Percentiles rank a stretch among this genome's conserved stretches.
Evolutionary conservation across 768 basidiomycete genomes (phyloP).

Genomic region (Mycena chlorophos): DNA sequence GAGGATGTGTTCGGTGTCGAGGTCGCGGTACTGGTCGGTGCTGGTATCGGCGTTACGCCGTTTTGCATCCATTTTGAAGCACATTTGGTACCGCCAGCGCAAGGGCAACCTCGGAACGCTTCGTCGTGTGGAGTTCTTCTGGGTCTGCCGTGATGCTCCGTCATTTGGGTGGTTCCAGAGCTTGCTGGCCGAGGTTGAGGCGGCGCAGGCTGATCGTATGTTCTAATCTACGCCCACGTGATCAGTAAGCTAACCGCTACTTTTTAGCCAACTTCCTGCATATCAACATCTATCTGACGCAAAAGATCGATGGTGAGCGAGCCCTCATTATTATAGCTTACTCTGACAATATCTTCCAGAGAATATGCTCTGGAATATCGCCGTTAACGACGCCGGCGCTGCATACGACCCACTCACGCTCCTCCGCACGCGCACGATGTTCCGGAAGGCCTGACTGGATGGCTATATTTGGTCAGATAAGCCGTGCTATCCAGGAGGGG

Average conservation of each 20-base stretch:
- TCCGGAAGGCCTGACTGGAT: constrained; percentile 91
- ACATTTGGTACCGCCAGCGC: too few relatives aligned
- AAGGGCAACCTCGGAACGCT: too few relatives aligned
- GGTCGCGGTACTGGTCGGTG: too few relatives aligned
- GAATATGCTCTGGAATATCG: constrained; percentile 90
- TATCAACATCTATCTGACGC: constrained; percentile 88
- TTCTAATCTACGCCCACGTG: neutral
- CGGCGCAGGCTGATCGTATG: constrained; percentile 80
- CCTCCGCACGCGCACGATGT: constrained; percentile 86
- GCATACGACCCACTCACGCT: constrained; percentile 88
- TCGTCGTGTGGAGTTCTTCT: too few relatives aligned
- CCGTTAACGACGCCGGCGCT: constrained; percentile 81
- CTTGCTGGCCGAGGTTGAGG: constrained; percentile 83
- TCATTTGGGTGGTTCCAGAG: too few relatives aligned
- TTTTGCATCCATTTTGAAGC: too few relatives aligned
- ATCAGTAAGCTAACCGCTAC: constrained; percentile 18
- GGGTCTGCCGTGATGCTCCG: too few relatives aligned
- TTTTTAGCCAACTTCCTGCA: constrained; percentile 83
- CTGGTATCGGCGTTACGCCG: too few relatives aligned
- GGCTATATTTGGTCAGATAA: constrained; percentile 72
- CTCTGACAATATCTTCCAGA: constrained; percentile 27
- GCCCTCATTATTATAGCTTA: neutral
- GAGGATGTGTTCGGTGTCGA: constrained; percentile 83
- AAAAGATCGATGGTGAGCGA: constrained; percentile 64
- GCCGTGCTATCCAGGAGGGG: constrained; percentile 75